Evolutionary conservation across 2,329 filamentous ascomycete genomes (phyloP).

Genomic region (Fonsecaea pedrosoi): DNA sequence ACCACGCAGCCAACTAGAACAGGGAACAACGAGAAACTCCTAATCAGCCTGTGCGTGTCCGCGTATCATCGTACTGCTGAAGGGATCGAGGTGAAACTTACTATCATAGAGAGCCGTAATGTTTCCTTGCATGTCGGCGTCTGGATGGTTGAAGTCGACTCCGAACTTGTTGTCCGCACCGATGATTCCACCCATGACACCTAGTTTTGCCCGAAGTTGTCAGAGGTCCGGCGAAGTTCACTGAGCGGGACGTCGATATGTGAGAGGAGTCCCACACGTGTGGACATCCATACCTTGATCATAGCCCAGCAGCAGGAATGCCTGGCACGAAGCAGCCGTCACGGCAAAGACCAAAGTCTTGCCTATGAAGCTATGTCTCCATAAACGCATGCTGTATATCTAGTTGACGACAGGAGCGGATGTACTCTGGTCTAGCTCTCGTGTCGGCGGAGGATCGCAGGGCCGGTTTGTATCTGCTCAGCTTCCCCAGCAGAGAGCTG

Average conservation of each 20-base stretch:
- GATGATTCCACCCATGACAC: background rate
- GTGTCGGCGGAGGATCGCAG: too few relatives aligned
- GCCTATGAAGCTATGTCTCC: conserved; percentile 1
- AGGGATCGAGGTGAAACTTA: background rate
- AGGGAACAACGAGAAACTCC: too few relatives aligned
- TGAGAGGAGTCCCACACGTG: too few relatives aligned
- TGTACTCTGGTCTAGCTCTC: too few relatives aligned
- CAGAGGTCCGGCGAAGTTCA: too few relatives aligned
- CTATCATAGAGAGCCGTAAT: conserved; percentile 7
- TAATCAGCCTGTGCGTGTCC: too few relatives aligned
- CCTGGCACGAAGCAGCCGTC: conserved; percentile 6
- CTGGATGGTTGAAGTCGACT: conserved; percentile 4
- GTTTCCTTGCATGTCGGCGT: conserved; percentile 8
- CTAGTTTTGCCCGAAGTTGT: background rate
- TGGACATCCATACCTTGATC: background rate
- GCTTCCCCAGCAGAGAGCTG: too few relatives aligned
- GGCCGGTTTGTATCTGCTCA: too few relatives aligned
- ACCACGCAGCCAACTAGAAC: too few relatives aligned
- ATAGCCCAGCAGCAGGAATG: conserved; percentile 7
- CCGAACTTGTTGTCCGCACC: conserved; percentile 12
- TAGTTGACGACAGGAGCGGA: too few relatives aligned
- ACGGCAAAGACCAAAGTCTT: conserved; percentile 13
- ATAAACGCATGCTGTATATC: background rate
- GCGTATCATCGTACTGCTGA: too few relatives aligned
- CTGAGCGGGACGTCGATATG: too few relatives aligned